Base-by-base conservation (phyloP, 306 rosid species). In the Citrullus mucosospermus region DNA sequence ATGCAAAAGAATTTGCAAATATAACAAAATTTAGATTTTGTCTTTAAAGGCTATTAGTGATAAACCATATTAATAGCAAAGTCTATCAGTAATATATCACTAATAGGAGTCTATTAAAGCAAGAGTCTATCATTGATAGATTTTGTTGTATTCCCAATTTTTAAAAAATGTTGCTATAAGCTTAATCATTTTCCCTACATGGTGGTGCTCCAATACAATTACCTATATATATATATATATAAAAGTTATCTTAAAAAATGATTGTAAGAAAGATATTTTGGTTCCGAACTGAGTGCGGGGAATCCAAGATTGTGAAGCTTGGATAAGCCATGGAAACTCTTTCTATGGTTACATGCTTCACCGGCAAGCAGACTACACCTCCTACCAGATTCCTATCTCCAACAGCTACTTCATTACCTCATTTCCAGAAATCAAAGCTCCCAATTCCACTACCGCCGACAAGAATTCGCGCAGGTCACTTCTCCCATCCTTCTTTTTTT, bases 271-370 rank as follows among this genome's bases (percentile, higher is more conserved):
- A 32, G 72, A 66, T 66, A 38, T 36, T 66, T 66, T 38, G 28
- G 50, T 38, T 18, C 48, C 9, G 8, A 22, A 12, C n/a, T 25
- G 17, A 28, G 18, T 32, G 56, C 6, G 5, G 15, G 70, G 22
- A 65, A 4, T 16, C 48, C 50, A 36, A 7, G 28, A 38, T 66
- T 16, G 57, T 66, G 72, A 17, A 8, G 72, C 48, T 66, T 15
- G 50, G 72, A 66, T 68, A 68, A 68, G 74, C 78, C 41, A 90
- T 90, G 93, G 91, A 88, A 69, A 75, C 87, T 55, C 89, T 92
- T 78, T 78, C 87, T 53, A 83, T 83, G 88, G 65, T 86, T 81
- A 85, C 83, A 32, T 68, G 54, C 46, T 68, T 68, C 6, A n/a
- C 51, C 54, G 8, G 74, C 53, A 68, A 68, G 30, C 32, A 41